Percentiles rank a stretch among this genome's conserved stretches.
These are phyloP conservation scores for Dysphania ambrosioides DNA, from an alignment of 148 eudicot species.

Conservation along the genomic window DNA sequence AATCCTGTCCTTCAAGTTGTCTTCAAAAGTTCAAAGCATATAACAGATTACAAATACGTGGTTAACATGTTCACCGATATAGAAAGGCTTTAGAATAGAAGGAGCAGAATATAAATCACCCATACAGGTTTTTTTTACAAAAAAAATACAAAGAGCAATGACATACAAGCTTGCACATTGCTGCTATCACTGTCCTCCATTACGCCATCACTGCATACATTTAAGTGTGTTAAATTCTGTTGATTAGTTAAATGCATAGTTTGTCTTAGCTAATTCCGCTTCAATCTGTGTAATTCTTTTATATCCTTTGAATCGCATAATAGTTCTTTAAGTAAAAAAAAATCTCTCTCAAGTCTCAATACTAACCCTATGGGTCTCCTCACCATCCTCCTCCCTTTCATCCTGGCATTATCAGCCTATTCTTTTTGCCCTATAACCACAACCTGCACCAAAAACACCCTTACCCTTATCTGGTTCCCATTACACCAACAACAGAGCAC, in stretches of 20 bases:
- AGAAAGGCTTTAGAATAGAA: background rate
- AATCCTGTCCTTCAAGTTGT: too few species aligned
- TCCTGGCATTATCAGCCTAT: constrained; percentile 21
- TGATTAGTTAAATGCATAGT: background rate
- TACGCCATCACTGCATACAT: constrained; percentile 8
- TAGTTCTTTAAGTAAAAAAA: background rate
- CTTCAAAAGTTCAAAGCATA: background rate
- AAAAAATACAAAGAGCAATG: background rate
- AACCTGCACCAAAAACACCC: constrained; percentile 32
- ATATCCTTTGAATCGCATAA: background rate
- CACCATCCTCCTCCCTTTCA: constrained; percentile 23
- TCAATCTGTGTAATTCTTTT: background rate
- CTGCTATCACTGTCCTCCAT: constrained; percentile 5
- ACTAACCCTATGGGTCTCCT: constrained; percentile 32
- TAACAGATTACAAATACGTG: background rate
- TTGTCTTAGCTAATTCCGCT: constrained; percentile 19
- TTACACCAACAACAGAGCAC: constrained; percentile 36
- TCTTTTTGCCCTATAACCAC: constrained; percentile 34
- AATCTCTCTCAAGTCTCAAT: constrained; percentile 9
- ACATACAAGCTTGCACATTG: constrained; percentile 29
- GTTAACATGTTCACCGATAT: background rate
- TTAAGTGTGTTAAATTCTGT: background rate
- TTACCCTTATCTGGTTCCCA: constrained; percentile 45
- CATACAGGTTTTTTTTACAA: background rate
- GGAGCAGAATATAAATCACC: too few species aligned